phyloP scores from a whole-genome alignment of 352 stramenopile genomes.

The Phytopythium kandeliae region DNA sequence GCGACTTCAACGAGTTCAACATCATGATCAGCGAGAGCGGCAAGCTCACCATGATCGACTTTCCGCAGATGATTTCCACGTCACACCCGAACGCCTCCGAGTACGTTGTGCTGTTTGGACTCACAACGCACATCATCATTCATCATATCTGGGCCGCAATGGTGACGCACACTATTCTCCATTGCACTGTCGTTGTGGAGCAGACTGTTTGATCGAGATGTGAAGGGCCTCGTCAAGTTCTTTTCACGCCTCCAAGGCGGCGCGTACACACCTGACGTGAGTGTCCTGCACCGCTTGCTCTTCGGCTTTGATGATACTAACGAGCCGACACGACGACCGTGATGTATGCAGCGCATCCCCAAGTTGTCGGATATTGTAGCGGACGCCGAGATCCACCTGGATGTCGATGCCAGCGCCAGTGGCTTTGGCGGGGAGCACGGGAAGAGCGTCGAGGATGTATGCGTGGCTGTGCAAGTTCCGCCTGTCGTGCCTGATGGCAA shows the following conservation, averaged over 20 bases:
- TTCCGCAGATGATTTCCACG: slow-evolving; percentile 99
- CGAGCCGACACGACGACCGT: neutral
- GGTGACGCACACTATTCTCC: slow-evolving; percentile 25
- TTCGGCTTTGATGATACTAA: slow-evolving; percentile 2
- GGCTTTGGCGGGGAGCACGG: slow-evolving; percentile 78
- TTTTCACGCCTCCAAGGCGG: slow-evolving; percentile 86
- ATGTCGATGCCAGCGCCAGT: slow-evolving; percentile 73
- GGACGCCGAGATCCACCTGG: slow-evolving; percentile 50
- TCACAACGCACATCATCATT: no score
- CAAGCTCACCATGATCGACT: slow-evolving; percentile 99
- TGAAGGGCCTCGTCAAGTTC: slow-evolving; percentile 95
- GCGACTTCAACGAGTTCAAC: slow-evolving; percentile 99
- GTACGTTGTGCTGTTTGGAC: no score
- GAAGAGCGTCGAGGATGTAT: slow-evolving; percentile 59
- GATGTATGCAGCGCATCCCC: slow-evolving; percentile 30
- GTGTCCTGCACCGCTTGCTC: slow-evolving; percentile 22
- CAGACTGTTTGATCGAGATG: slow-evolving; percentile 93
- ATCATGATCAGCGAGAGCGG: slow-evolving; percentile 95
- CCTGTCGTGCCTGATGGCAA: neutral
- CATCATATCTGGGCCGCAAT: neutral
- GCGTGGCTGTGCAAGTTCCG: slow-evolving; percentile 2
- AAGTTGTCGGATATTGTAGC: slow-evolving; percentile 65
- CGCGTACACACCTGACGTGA: slow-evolving; percentile 81
- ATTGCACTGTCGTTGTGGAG: slow-evolving; percentile 4
- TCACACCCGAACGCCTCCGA: slow-evolving; percentile 97